These are phyloP conservation scores for Vaccinium macrocarpon DNA, from an alignment of 148 eudicot genomes.

Conservation along the genomic window DNA sequence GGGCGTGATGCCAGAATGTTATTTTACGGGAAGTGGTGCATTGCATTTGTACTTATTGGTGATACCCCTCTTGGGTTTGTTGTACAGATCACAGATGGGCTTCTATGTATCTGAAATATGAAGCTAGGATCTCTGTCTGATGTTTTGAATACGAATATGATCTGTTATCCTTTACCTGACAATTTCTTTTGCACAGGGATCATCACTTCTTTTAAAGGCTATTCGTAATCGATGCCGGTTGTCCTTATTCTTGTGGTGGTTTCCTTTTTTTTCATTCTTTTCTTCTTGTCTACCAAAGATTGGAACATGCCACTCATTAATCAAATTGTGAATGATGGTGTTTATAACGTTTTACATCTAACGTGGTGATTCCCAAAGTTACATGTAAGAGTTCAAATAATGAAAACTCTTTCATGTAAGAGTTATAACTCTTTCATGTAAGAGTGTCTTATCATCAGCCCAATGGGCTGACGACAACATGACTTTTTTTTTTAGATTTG, in stretches of 20 bases:
- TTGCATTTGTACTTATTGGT: not conserved
- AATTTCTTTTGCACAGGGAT: not conserved
- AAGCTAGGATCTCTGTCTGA: not conserved
- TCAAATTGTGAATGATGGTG: too few species aligned
- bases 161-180: not conserved
- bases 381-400: too few species aligned
- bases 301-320: too few species aligned
- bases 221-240: not conserved
- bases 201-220: not conserved
- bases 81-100: conserved; percentile 26
- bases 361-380: too few species aligned
- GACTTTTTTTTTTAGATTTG: too few species aligned
- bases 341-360: too few species aligned
- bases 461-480: too few species aligned
- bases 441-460: too few species aligned
- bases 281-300: too few species aligned
- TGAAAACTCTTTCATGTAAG: too few species aligned
- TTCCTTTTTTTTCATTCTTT: not conserved
- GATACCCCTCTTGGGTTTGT: not conserved
- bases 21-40: not conserved
- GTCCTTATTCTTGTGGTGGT: not conserved
- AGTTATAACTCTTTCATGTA: too few species aligned
- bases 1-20: not conserved
- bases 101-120: not conserved
- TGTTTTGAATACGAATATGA: not conserved